A percentile compares a stretch with the other conserved stretches of the same genome.
phyloP scores from a whole-genome alignment of 176 grass and related monocot genomes.

The Oryza brachyantha region DNA sequence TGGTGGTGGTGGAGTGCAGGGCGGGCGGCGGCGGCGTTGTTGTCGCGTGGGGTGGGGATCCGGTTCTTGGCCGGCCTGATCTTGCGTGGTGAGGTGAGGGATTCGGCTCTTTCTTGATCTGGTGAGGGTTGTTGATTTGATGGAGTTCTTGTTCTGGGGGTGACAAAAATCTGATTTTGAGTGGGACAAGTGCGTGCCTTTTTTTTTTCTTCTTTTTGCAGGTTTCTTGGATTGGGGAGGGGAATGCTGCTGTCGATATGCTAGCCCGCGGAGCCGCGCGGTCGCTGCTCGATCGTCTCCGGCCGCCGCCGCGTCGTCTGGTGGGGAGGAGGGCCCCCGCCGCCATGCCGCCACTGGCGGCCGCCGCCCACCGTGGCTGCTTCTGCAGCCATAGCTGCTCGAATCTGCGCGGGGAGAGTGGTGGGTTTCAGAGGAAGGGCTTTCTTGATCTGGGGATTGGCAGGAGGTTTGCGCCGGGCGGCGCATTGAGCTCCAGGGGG shows the following conservation, averaged over 20 bases:
- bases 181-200: neutral
- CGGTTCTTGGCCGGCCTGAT: neutral
- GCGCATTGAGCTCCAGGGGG: conserved; percentile 54
- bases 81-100: neutral
- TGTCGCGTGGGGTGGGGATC: neutral
- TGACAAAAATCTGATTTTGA: conserved; percentile 5
- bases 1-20: too few species aligned
- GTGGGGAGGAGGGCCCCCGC: conserved; percentile 14
- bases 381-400: conserved; percentile 45
- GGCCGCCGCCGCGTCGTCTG: neutral
- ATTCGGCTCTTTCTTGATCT: neutral
- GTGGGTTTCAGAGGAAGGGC: conserved; percentile 19
- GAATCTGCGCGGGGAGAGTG: conserved; percentile 12
- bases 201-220: too few species aligned
- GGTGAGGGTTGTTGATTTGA: neutral
- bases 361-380: conserved; percentile 31
- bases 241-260: conserved; percentile 73
- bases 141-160: neutral
- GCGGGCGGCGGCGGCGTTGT: neutral
- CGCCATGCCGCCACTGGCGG: conserved; percentile 22
- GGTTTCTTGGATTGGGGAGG: conserved; percentile 7
- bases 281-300: conserved; percentile 45
- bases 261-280: conserved; percentile 51
- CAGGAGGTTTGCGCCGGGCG: conserved; percentile 33
- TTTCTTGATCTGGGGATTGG: conserved; percentile 38